Base-by-base conservation (phyloP, 352 stramenopile species). In the Phytopythium litorale region DNA sequence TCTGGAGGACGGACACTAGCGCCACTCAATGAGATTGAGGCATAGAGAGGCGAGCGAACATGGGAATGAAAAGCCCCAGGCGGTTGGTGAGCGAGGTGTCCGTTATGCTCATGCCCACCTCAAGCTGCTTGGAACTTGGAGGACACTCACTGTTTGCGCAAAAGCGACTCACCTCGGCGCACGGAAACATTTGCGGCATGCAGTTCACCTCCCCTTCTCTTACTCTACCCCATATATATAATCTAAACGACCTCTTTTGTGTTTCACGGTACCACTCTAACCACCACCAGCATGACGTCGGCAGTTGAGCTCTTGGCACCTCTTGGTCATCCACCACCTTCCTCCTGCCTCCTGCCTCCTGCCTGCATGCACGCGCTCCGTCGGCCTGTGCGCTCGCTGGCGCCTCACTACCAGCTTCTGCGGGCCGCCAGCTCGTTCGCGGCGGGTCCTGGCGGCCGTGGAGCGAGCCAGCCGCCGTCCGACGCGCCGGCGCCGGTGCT, bases 401-500 rank as follows among this genome's bases (percentile, higher is more conserved):
- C 13, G 25, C 28, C n/a, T 16, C 18, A 7, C 11, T 3, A 16
- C 8, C 32, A 16, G 5, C 30, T 18, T 25, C 51, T 42, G 3
- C 51, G 25, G 18, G n/a, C 35, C 53, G 7, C n/a, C 12, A 48
- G 49, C 30, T 55, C 49, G 23, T 15, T 55, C 7, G 49, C 43
- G 6, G 23, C 12, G 15, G 25, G 48, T 15, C 9, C 43, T 13
- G 21, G n/a, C 21, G 21, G n/a, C n/a, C 42, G 42, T 19, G 19
- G 23, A 6, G 5, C 3, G 2, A 11, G 48, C 25, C 48, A 21
- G 11, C 12, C 13, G 15, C 1, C 48, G 25, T 48, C 42, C 28
- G 45, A 55, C 57, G 48, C 60, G 15, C 51, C 58, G 4, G 63
- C 61, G 2, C 58, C 76, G 1, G 58, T 88, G 12, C 68, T 89